Evolutionary conservation across 2,329 filamentous ascomycete genomes (phyloP).

Genomic region (Mycosphaerella arachidis): DNA sequence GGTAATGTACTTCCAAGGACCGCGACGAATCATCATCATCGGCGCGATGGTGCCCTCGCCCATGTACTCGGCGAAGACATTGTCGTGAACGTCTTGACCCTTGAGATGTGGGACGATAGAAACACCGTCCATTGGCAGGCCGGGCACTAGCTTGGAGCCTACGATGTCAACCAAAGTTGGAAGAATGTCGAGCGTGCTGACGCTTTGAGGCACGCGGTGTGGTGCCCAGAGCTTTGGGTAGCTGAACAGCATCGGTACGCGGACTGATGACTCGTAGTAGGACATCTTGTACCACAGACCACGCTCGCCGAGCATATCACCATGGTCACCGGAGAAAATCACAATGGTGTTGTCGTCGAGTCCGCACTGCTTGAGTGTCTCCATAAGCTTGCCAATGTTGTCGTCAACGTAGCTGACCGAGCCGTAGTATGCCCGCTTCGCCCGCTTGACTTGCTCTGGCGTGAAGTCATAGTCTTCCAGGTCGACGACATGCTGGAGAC

Average conservation of each 20-base stretch:
- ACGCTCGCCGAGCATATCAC: slow-evolving; percentile 92
- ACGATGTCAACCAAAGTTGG: slow-evolving; percentile 83
- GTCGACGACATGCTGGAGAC: slow-evolving; percentile 80
- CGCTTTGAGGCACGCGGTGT: slow-evolving; percentile 73
- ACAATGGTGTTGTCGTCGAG: slow-evolving; percentile 83
- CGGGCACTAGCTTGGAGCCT: slow-evolving; percentile 62
- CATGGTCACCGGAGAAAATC: slow-evolving; percentile 89
- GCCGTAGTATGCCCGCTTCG: slow-evolving; percentile 84
- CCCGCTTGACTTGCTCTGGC: slow-evolving; percentile 79
- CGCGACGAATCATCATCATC: slow-evolving; percentile 89
- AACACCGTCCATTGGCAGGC: slow-evolving; percentile 78
- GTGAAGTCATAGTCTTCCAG: slow-evolving; percentile 79
- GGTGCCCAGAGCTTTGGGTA: slow-evolving; percentile 71
- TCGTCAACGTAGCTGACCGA: slow-evolving; percentile 92
- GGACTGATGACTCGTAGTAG: slow-evolving; percentile 87
- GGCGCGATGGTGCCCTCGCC: slow-evolving; percentile 86
- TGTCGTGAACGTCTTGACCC: slow-evolving; percentile 66
- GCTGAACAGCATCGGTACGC: slow-evolving; percentile 81
- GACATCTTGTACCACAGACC: slow-evolving; percentile 97
- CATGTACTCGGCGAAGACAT: slow-evolving; percentile 92
- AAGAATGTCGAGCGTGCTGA: slow-evolving; percentile 85
- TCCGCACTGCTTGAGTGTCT: slow-evolving; percentile 71
- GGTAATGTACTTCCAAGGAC: slow-evolving; percentile 84
- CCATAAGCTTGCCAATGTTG: slow-evolving; percentile 77
- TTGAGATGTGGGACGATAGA: slow-evolving; percentile 76